Evolutionary conservation across 257 asterid genomes (phyloP), one percentile per base, ranked within the genome.

Genomic region (Pogostemon cablin): DNA sequence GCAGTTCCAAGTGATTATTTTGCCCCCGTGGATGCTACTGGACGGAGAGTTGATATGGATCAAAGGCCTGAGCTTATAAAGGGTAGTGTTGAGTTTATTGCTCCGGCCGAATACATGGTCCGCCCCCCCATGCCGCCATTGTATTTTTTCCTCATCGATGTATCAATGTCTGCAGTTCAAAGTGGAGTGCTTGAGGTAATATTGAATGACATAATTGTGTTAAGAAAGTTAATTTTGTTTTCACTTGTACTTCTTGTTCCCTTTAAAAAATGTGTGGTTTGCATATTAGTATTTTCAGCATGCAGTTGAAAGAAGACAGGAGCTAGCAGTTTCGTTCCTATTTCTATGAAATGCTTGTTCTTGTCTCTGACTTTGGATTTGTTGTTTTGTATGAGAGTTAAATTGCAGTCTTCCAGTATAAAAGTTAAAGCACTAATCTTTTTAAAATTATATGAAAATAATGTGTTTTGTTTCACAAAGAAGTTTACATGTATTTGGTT

Each of bases 161-260:
- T 89, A 64, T 92, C 98, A 43, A 65, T 82, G 75, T 81, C 93
- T 82, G 95, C 96, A 57, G 96, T 85, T 63, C 87, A 79, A 82
- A 92, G 96, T 52, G 96, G 96, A 74, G 84, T 90, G 96, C 89
- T 92, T 56, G 90, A 90, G 98, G 98, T 92, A 85, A 85, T 39
- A 42, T 63, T 20, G 25, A 53, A 52, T 9, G 49, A 57, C 7
- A n/a, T 47, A 39, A 48, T 61, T 54, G 41, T 59, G 12, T 63
- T 44, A 48, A 7, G 46, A 41, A 25, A 47, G 64, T 9, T 65
- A 47, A 47, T 52, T 59, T 4, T 57, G 67, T 12, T n/a, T 64
- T 72, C 40, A 39, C 4, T 49, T 10, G 7, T 72, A 40, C 72
- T 62, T 70, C 50, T 68, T 53, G 55, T 61, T 62, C 60, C 62